These are phyloP conservation scores for Allantophomopsis lycopodina DNA, from an alignment of 2,329 filamentous ascomycete genomes.

Conservation along the genomic window DNA sequence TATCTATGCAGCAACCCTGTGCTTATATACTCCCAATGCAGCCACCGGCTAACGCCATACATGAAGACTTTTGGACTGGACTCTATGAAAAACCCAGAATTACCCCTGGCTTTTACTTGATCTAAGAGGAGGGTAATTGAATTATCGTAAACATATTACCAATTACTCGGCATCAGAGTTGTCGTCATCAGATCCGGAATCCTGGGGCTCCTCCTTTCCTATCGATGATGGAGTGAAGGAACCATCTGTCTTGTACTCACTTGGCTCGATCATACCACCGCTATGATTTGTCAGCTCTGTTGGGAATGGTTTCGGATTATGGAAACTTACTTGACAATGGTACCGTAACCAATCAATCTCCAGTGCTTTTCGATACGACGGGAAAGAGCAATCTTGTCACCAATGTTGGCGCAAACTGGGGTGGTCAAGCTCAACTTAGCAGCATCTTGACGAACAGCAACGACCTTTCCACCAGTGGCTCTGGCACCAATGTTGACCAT, in stretches of 20 bases:
- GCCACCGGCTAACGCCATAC: too few species aligned
- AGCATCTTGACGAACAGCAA: conserved; percentile 93
- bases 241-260: not conserved
- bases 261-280: not conserved
- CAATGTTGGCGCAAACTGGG: conserved; percentile 91
- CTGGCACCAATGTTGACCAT: conserved; percentile 99
- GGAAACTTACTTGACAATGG: conserved; percentile 51
- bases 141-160: too few species aligned
- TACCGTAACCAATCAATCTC: conserved; percentile 87
- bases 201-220: too few species aligned
- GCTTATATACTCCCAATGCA: too few species aligned
- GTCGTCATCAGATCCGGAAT: too few species aligned
- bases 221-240: too few species aligned
- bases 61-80: too few species aligned
- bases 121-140: too few species aligned
- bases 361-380: conserved; percentile 99
- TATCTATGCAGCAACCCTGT: too few species aligned
- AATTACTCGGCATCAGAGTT: too few species aligned
- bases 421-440: conserved; percentile 88
- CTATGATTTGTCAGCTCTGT: not conserved
- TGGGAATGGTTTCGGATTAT: not conserved
- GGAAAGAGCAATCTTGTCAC: conserved; percentile 93
- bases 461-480: conserved; percentile 92
- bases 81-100: too few species aligned
- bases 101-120: too few species aligned